phyloP scores from a whole-genome alignment of 2,329 filamentous ascomycete genomes.

The Pestalotiopsis sp. region DNA sequence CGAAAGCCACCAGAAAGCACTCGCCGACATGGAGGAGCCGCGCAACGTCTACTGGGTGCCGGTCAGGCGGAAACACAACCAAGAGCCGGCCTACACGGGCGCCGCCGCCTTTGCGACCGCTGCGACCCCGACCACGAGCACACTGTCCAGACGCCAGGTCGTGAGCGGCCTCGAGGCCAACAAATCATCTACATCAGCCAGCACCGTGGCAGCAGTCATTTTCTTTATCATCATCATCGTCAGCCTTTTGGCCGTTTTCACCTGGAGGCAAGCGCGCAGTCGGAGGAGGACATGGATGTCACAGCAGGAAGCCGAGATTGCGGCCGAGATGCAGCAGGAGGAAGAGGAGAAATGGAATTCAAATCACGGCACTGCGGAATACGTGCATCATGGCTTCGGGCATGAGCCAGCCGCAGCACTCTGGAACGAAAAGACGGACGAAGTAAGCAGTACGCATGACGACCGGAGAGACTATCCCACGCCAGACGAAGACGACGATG shows the following conservation, averaged over 20 bases:
- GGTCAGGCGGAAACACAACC: not conserved
- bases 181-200: not conserved
- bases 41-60: slow-evolving; percentile 6
- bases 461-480: not conserved
- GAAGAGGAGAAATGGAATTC: not conserved
- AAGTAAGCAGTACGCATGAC: not conserved
- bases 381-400: not conserved
- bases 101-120: not conserved
- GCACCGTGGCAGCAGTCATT: not conserved
- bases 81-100: not conserved
- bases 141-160: not conserved
- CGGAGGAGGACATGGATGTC: not conserved
- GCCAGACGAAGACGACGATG: not conserved
- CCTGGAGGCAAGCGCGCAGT: not conserved
- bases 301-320: not conserved
- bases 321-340: not conserved
- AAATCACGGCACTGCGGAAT: not conserved
- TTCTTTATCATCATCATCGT: not conserved
- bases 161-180: not conserved
- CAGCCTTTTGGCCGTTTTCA: not conserved
- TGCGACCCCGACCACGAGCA: not conserved
- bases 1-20: not conserved
- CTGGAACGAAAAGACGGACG: not conserved
- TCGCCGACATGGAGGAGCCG: not conserved
- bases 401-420: not conserved